phyloP scores from a whole-genome alignment of 768 basidiomycete species.

The Mrakia gelida region DNA sequence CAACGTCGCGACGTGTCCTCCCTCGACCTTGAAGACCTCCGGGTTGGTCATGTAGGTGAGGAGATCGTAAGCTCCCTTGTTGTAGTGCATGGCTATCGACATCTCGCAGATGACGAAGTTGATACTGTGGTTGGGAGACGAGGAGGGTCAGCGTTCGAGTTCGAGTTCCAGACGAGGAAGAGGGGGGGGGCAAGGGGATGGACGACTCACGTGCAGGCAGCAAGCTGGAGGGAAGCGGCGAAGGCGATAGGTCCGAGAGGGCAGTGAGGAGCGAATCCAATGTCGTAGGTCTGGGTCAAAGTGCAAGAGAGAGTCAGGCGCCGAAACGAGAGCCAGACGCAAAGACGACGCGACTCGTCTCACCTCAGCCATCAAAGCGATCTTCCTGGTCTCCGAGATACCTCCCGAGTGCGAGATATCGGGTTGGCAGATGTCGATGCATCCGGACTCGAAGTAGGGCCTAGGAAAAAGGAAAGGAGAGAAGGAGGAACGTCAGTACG shows the following conservation, averaged over 20 bases:
- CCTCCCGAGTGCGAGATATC: conserved; percentile 51
- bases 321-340: background rate
- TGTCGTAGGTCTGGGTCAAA: conserved; percentile 50
- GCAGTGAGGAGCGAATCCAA: conserved; percentile 66
- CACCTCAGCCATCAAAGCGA: conserved; percentile 59
- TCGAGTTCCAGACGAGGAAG: no score
- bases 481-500: conserved; percentile 41
- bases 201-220: conserved; percentile 46
- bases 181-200: no score
- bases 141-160: no score
- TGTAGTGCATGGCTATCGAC: conserved; percentile 51
- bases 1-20: conserved; percentile 53
- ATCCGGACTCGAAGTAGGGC: conserved; percentile 48
- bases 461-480: conserved; percentile 54
- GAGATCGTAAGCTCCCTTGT: conserved; percentile 54
- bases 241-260: conserved; percentile 67
- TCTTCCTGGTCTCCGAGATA: conserved; percentile 58
- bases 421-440: conserved; percentile 66
- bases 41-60: conserved; percentile 55
- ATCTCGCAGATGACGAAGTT: conserved; percentile 51
- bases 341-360: conserved; percentile 34
- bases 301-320: background rate
- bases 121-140: conserved; percentile 37
- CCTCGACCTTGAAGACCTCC: conserved; percentile 53
- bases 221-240: conserved; percentile 59